Evolutionary conservation across 257 asterid genomes (phyloP), one percentile per base, ranked within the genome.

Genomic region (Avicennia marina): DNA sequence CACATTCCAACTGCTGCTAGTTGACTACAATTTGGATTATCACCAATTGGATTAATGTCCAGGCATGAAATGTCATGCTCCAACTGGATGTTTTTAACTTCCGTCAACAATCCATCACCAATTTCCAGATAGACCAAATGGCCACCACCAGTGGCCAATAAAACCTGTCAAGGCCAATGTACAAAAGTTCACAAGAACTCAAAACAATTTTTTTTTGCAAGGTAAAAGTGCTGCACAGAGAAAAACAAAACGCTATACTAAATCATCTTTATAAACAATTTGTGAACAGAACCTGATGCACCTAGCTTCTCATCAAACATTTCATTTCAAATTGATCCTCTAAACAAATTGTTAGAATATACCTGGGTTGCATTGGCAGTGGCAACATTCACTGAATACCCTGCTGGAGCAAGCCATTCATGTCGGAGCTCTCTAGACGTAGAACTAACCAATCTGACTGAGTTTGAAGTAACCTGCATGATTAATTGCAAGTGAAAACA

Each of bases 1-100:
- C 99, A 93, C 99, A 89, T 89, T 22, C 99, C 99, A 62, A 93
- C 99, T 6, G 94, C 99, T 66, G 97, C 99, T 20, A 89, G 81
- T 65, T 73, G 79, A 77, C 99, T 86, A 54, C 70, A 54, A 64
- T 79, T 84, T 71, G 88, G 83, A 84, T 80, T 68, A 21, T 78
- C 94, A 43, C 96, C 96, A 70, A 93, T 82, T 53, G 99, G 95
- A 77, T 93, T 89, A 27, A 93, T 84, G 72, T 93, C 99, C 60
- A 93, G 86, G 83, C 99, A 93, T 20, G 99, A 86, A 72, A 93
- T 78, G 69, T 93, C 97, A 70, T 89, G 71, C 73, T 93, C 97
- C 86, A 89, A 63, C 76, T 82, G 90, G 15, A 77, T 68, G 62
- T 86, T 90, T 55, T 79, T 82, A 60, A 73, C 76, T 80, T 89